These are phyloP conservation scores for Colletotrichum tamarilloi DNA, from an alignment of 2,329 filamentous ascomycete species.

Conservation along the genomic window DNA sequence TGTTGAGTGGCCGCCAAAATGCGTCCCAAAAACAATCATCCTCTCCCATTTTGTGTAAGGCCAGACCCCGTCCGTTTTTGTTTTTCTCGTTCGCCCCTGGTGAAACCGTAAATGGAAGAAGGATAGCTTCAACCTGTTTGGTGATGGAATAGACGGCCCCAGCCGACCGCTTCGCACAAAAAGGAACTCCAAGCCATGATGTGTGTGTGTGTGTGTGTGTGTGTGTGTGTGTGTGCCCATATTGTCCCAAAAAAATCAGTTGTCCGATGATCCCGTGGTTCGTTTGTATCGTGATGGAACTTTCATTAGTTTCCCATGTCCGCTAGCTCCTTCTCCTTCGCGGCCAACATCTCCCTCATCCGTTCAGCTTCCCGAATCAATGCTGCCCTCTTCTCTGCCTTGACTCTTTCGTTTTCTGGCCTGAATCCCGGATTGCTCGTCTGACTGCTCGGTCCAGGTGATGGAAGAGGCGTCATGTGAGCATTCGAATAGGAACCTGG, in stretches of 20 bases:
- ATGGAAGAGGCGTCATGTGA: conserved; percentile 41
- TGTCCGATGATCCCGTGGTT: conserved; percentile 2
- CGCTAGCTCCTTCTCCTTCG: conserved; percentile 80
- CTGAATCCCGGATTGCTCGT: conserved; percentile 44
- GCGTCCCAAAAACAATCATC: neutral
- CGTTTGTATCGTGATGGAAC: conserved; percentile 27
- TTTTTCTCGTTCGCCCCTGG: conserved; percentile 1
- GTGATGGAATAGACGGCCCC: neutral
- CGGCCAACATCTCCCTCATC: conserved; percentile 78
- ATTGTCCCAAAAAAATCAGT: neutral
- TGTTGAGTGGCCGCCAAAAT: conserved; percentile 18
- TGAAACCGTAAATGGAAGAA: neutral
- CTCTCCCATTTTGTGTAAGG: neutral
- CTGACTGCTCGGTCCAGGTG: conserved; percentile 39
- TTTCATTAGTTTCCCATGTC: conserved; percentile 41
- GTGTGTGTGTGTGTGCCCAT: conserved; percentile 2
- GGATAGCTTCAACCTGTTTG: neutral
- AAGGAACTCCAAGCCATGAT: conserved; percentile 23
- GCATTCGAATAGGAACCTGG: conserved; percentile 51
- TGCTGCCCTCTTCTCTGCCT: conserved; percentile 71
- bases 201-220: neutral
- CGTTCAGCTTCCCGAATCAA: conserved; percentile 79
- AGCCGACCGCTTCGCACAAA: neutral
- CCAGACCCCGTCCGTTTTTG: conserved; percentile 22
- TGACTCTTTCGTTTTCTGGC: conserved; percentile 61